Evolutionary conservation across 2,329 filamentous ascomycete genomes (phyloP).

Genomic region (Hypoxylon rubiginosum): DNA sequence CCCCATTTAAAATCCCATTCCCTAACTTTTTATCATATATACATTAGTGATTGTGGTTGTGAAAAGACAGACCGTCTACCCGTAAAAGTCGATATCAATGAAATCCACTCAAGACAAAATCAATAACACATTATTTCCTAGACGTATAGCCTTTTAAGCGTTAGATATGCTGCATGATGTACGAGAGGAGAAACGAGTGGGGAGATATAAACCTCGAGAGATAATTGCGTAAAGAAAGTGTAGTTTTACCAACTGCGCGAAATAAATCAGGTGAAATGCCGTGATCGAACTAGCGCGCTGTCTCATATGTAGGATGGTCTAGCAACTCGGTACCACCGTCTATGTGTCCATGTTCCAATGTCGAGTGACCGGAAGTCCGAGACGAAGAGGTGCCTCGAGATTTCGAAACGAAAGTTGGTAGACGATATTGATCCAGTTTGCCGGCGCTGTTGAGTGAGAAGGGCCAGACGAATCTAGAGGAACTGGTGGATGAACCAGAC

Average conservation of each 20-base stretch:
- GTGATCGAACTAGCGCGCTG: neutral
- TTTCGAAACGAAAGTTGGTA: conserved; percentile 15
- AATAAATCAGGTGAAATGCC: neutral
- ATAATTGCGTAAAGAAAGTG: neutral
- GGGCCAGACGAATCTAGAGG: conserved; percentile 25
- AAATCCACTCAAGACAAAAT: neutral
- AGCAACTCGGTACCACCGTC: conserved; percentile 3
- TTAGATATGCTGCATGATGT: neutral
- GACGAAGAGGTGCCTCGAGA: conserved; percentile 13
- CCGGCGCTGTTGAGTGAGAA: conserved; percentile 15
- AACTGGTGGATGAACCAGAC: conserved; percentile 8
- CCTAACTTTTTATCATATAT: no score
- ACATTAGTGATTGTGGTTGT: neutral
- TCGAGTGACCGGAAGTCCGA: conserved; percentile 5
- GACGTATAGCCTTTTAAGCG: neutral
- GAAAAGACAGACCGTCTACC: neutral
- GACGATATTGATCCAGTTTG: conserved; percentile 27
- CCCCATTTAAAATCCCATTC: no score
- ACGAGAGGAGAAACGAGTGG: neutral
- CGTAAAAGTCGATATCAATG: neutral
- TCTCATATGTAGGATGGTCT: neutral
- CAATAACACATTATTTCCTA: neutral
- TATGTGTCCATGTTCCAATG: neutral
- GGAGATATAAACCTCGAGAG: neutral
- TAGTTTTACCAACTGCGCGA: neutral